Conservation (phyloP, 176 grass and related monocot genomes). For the Triticum turgidum region DNA sequence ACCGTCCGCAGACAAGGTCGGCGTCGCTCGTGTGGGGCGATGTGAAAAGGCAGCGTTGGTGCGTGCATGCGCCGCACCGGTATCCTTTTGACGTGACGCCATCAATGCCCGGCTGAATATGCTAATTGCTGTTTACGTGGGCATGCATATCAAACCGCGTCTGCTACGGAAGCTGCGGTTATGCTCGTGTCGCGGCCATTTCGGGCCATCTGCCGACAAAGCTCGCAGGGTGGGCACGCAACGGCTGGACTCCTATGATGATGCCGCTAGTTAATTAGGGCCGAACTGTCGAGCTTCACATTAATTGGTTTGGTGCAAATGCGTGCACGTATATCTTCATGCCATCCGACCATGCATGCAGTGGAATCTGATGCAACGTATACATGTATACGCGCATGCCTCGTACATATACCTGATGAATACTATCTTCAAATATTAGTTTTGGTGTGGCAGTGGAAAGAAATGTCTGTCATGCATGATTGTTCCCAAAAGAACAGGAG, state of each 20-base stretch:
- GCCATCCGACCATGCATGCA: neutral
- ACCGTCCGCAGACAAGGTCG: slow-evolving; percentile 42
- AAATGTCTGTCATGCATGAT: neutral
- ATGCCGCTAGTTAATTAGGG: neutral
- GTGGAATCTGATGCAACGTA: neutral
- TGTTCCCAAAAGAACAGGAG: neutral
- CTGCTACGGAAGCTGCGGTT: slow-evolving; percentile 19
- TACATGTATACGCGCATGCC: neutral
- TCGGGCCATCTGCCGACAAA: slow-evolving; percentile 37
- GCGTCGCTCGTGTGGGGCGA: slow-evolving; percentile 13
- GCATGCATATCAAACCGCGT: neutral
- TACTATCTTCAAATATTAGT: neutral
- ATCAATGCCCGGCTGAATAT: neutral
- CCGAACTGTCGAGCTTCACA: neutral
- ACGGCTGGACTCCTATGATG: neutral
- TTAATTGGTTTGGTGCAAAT: neutral
- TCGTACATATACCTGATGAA: neutral
- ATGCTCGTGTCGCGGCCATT: slow-evolving; percentile 27
- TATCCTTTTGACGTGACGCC: neutral
- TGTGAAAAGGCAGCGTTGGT: neutral
- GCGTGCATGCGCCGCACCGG: neutral
- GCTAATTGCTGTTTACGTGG: slow-evolving; percentile 6
- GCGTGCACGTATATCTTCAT: neutral
- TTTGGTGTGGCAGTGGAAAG: neutral
- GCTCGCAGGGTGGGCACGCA: neutral